Evolutionary conservation across 345 rosid genomes (phyloP).

Genomic region (Eucalyptus tenuipes): DNA sequence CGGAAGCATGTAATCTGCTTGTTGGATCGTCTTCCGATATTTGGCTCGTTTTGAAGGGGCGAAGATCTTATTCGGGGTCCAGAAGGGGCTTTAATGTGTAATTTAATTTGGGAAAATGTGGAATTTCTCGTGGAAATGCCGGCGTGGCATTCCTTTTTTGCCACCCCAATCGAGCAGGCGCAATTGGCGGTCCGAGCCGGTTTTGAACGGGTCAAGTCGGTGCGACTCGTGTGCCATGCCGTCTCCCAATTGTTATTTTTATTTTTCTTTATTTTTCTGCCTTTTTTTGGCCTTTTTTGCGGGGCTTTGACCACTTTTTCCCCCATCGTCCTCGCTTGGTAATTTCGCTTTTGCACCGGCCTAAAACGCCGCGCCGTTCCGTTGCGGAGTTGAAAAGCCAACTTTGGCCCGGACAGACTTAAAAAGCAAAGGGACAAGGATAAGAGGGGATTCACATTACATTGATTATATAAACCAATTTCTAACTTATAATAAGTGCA

Average conservation of each 20-base stretch:
- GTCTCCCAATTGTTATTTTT: not conserved
- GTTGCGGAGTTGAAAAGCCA: not conserved
- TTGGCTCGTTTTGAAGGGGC: not conserved
- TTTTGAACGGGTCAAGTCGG: not conserved
- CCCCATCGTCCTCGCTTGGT: not conserved
- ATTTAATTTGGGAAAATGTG: not conserved
- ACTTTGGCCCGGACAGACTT: not conserved
- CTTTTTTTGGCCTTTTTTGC: not conserved
- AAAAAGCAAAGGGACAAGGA: not conserved
- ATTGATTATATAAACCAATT: too few relatives aligned
- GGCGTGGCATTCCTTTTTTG: constrained; percentile 2
- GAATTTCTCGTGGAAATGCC: not conserved
- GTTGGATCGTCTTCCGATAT: not conserved
- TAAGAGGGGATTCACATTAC: not conserved
- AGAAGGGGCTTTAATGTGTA: not conserved
- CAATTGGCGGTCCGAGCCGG: not conserved
- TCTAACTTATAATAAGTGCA: not conserved
- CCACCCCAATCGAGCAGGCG: not conserved
- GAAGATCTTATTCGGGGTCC: not conserved
- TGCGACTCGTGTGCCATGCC: not conserved
- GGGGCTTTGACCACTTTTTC: not conserved
- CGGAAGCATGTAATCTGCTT: not conserved
- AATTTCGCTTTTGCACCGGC: not conserved
- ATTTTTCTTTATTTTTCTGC: not conserved
- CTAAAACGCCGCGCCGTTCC: not conserved